Evolutionary conservation across 2,329 filamentous ascomycete species (phyloP).

Genomic region (Pseudogymnoascus sp.): DNA sequence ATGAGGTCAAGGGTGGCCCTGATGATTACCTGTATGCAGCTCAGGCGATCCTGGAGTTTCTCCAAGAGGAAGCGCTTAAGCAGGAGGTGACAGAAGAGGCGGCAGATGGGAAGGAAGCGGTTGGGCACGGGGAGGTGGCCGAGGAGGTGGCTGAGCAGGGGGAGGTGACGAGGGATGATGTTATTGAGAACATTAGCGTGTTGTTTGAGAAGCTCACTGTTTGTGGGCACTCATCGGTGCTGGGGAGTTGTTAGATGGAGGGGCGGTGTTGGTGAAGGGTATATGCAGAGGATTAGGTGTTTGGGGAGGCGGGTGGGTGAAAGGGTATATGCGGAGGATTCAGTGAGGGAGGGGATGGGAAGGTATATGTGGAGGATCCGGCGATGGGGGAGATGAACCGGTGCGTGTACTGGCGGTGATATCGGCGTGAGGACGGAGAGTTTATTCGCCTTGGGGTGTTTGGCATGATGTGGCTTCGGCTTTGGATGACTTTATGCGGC

Average conservation of each 20-base stretch:
- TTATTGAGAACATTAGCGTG: not conserved
- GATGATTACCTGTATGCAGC: conserved; percentile 25
- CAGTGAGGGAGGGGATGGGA: not conserved
- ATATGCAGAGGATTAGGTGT: not conserved
- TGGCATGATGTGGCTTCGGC: not conserved
- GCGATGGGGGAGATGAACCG: not conserved
- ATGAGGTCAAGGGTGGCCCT: conserved; percentile 17
- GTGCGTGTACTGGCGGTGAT: not conserved
- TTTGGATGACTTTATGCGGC: not conserved
- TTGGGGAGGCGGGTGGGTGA: not conserved
- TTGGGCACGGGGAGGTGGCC: not conserved
- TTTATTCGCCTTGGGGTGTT: not conserved
- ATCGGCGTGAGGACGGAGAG: not conserved
- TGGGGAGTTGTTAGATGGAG: not conserved
- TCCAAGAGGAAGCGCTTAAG: conserved; percentile 16
- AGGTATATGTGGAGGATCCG: too few species aligned
- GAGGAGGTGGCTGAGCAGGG: not conserved
- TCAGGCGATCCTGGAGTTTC: conserved; percentile 27
- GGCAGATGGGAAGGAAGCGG: not conserved
- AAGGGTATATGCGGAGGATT: not conserved
- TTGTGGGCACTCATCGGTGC: not conserved
- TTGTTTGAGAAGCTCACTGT: not conserved
- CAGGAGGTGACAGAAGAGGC: not conserved
- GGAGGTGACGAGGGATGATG: not conserved
- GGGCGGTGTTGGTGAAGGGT: not conserved